Percentiles rank a stretch among this genome's conserved stretches.
phyloP scores from a whole-genome alignment of 78 protist genomes.

The Speleostelium caveatum region DNA sequence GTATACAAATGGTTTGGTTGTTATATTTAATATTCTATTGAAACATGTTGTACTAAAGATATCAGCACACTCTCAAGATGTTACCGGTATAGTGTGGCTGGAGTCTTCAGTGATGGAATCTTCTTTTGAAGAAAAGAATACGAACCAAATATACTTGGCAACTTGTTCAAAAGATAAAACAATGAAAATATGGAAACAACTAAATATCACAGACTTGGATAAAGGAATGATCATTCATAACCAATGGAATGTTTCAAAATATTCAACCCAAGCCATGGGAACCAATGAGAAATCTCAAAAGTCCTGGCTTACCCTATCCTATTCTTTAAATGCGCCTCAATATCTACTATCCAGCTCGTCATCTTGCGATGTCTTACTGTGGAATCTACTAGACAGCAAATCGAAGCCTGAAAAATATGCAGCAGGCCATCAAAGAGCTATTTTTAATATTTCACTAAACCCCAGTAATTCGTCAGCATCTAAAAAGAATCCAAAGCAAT shows the following conservation, averaged over 20 bases:
- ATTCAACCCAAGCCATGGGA: not conserved
- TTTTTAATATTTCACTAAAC: constrained; percentile 24
- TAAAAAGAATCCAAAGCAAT: not conserved
- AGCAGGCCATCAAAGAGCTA: constrained; percentile 26
- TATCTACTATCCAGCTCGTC: constrained; percentile 43
- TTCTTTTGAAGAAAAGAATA: not conserved
- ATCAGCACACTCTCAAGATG: constrained; percentile 38
- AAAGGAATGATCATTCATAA: constrained; percentile 5
- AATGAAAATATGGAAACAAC: constrained; percentile 70
- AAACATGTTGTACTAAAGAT: not conserved
- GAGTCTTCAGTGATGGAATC: not conserved
- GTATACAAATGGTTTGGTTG: constrained; percentile 45
- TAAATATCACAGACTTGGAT: not conserved
- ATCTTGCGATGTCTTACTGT: constrained; percentile 4
- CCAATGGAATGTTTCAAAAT: constrained; percentile 6
- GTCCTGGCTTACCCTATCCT: constrained; percentile 40
- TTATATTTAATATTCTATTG: constrained; percentile 24
- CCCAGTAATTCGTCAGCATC: not conserved
- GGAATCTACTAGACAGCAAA: constrained; percentile 33
- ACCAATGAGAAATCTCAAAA: constrained; percentile 4
- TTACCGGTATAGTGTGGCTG: constrained; percentile 35
- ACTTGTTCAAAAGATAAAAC: constrained; percentile 61
- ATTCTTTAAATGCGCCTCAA: constrained; percentile 26
- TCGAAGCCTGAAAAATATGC: constrained; percentile 26
- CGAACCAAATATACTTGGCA: not conserved